Evolutionary conservation across 306 rosid genomes (phyloP).

Genomic region (Glycine tomentella): DNA sequence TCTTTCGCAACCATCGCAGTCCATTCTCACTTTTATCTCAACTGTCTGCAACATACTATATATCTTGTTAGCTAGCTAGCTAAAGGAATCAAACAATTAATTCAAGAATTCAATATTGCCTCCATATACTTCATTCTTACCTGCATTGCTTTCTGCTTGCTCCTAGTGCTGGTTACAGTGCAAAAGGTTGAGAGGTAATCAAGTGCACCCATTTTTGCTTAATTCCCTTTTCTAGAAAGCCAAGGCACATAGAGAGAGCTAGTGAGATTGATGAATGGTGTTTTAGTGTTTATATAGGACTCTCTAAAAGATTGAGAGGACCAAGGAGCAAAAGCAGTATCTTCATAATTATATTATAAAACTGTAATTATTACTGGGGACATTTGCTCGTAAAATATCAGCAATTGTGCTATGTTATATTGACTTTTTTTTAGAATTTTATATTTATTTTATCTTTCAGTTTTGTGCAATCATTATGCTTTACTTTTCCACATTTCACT

Average conservation of each 20-base stretch:
- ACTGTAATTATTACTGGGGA: slow-evolving; percentile 39
- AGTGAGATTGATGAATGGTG: slow-evolving; percentile 30
- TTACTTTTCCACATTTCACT: too few species aligned
- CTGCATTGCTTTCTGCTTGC: slow-evolving; percentile 88
- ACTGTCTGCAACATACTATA: slow-evolving; percentile 57
- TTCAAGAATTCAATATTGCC: too few species aligned
- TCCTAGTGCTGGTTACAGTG: slow-evolving; percentile 61
- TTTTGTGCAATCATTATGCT: too few species aligned
- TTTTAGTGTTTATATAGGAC: slow-evolving; percentile 47
- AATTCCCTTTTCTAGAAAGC: slow-evolving; percentile 26
- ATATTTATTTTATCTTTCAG: too few species aligned
- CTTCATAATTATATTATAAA: slow-evolving; percentile 21
- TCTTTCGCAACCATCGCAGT: slow-evolving; percentile 93
- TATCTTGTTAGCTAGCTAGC: too few species aligned
- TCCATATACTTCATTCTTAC: slow-evolving; percentile 10
- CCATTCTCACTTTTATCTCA: slow-evolving; percentile 85
- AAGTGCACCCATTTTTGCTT: slow-evolving; percentile 72
- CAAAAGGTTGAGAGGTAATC: slow-evolving; percentile 83
- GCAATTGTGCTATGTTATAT: not conserved
- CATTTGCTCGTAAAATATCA: slow-evolving; percentile 33
- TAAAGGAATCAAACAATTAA: not conserved
- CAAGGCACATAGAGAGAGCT: slow-evolving; percentile 25
- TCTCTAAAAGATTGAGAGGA: not conserved
- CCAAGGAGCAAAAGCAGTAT: slow-evolving; percentile 29
- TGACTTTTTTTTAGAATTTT: not conserved